Evolutionary conservation across 2,329 filamentous ascomycete species (phyloP).

Genomic region (Aspergillus texensis): DNA sequence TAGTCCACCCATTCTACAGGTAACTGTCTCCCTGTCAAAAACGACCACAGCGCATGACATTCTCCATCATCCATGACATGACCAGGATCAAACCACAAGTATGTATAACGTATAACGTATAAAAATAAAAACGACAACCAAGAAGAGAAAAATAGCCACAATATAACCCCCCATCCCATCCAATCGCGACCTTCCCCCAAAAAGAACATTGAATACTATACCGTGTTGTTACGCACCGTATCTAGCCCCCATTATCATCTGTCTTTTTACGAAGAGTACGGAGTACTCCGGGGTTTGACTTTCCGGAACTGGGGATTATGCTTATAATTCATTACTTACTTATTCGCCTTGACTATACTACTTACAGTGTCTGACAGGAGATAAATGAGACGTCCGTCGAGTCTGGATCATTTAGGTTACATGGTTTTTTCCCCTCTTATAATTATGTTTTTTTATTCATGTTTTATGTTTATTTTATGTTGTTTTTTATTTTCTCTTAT

Average conservation of each 20-base stretch:
- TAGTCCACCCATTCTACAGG: conserved; percentile 6
- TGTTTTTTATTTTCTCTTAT: background rate
- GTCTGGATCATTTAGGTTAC: conserved; percentile 23
- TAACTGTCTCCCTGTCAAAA: background rate
- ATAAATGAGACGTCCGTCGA: background rate
- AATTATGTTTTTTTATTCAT: background rate
- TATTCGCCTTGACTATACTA: too few species aligned
- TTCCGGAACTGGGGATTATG: background rate
- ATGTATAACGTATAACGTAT: background rate
- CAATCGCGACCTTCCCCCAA: too few species aligned
- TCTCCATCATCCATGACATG: background rate
- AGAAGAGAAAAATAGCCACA: background rate
- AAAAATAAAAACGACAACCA: background rate
- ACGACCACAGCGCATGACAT: too few species aligned
- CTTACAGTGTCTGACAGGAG: background rate
- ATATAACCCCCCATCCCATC: too few species aligned
- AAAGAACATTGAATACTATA: too few species aligned
- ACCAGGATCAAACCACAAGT: too few species aligned
- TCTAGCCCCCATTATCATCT: too few species aligned
- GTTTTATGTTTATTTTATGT: too few species aligned
- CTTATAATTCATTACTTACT: background rate
- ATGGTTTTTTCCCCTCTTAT: background rate
- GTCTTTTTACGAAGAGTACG: too few species aligned
- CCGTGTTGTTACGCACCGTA: background rate
- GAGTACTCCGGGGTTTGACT: background rate